These are phyloP conservation scores for Talaromyces islandicus DNA, from an alignment of 2,329 filamentous ascomycete species.

Conservation along the genomic window DNA sequence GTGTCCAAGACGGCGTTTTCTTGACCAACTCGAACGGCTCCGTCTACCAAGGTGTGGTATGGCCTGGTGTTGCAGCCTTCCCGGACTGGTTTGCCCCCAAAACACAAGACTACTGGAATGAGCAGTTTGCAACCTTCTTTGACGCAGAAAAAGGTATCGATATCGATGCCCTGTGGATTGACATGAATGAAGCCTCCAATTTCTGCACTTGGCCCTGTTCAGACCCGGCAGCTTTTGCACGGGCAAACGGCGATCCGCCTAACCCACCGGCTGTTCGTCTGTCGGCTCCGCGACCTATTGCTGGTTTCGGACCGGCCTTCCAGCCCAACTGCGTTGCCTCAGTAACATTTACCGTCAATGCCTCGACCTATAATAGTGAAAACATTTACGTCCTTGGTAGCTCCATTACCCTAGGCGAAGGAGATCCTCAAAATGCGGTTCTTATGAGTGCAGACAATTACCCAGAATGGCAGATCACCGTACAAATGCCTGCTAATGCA, in stretches of 20 bases:
- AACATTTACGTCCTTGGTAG: conserved; percentile 9
- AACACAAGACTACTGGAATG: conserved; percentile 62
- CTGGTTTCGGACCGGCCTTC: conserved; percentile 63
- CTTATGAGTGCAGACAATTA: conserved; percentile 8
- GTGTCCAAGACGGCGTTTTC: conserved; percentile 53
- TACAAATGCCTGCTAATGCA: conserved; percentile 9
- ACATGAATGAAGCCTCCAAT: conserved; percentile 57
- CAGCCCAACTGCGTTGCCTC: conserved; percentile 45
- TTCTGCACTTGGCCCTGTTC: conserved; percentile 53
- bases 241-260: conserved; percentile 46
- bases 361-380: conserved; percentile 6
- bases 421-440: conserved; percentile 1
- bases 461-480: conserved; percentile 10
- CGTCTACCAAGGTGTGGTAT: conserved; percentile 59
- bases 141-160: conserved; percentile 58
- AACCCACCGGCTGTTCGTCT: conserved; percentile 56
- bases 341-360: conserved; percentile 4
- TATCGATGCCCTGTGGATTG: conserved; percentile 74
- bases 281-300: conserved; percentile 59
- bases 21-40: conserved; percentile 50
- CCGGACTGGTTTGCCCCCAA: conserved; percentile 71
- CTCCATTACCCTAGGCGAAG: conserved; percentile 4
- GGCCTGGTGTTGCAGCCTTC: conserved; percentile 67
- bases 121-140: conserved; percentile 63
- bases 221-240: conserved; percentile 47